Percentiles rank a stretch among this genome's conserved stretches.
phyloP scores from a whole-genome alignment of 306 rosid species.

The Pyrus pyrifolia region DNA sequence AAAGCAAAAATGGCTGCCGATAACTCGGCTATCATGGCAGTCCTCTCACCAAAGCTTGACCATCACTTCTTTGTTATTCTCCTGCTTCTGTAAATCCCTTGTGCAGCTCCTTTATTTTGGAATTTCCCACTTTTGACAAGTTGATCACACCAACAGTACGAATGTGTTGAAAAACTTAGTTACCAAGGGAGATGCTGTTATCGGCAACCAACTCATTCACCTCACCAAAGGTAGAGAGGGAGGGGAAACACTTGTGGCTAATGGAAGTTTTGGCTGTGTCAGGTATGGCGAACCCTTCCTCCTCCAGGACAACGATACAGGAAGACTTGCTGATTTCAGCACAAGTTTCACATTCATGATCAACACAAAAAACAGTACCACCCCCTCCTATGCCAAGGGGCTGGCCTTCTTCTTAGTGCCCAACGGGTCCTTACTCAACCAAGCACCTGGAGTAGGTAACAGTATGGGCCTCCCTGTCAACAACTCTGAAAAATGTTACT shows the following conservation, averaged over 20 bases:
- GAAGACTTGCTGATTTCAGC: neutral
- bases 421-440: neutral
- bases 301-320: neutral
- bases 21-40: no score
- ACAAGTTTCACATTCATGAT: neutral
- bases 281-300: neutral
- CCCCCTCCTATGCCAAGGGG: neutral
- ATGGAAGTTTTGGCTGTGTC: constrained; percentile 15
- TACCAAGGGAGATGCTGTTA: neutral
- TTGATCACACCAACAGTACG: neutral
- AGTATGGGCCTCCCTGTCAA: constrained; percentile 28
- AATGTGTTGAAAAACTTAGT: neutral
- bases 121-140: neutral
- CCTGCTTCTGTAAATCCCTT: neutral
- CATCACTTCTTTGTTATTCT: neutral
- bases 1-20: neutral
- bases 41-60: neutral
- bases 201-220: neutral
- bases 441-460: constrained; percentile 1
- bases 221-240: neutral
- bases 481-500: neutral
- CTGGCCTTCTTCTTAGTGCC: constrained; percentile 7
- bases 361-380: neutral
- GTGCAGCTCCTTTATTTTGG: neutral
- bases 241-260: neutral